Evolutionary conservation across 108 stramenopile species (phyloP), one percentile per base, ranked within the genome.

Genomic region (Phaeodactylum tricornutum): DNA sequence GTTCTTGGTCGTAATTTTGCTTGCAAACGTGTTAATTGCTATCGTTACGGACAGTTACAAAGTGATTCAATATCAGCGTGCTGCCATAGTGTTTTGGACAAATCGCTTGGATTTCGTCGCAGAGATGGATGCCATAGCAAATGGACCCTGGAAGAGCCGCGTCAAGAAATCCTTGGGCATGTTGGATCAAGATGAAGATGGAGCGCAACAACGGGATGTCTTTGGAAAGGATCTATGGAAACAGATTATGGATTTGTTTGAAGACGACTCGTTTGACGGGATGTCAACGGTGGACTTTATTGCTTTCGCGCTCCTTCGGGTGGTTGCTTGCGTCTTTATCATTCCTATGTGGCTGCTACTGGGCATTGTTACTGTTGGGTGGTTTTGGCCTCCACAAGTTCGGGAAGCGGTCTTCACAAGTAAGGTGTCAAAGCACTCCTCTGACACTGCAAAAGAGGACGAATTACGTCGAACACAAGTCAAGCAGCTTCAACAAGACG

Each of bases 301-400:
- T 14, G 19, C 54, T 14, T 61, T 50, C 53, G 35, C 32, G 0
- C 21, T 78, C 25, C 47, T 81, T 29, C 57, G 79, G 1, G 26
- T 75, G 4, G 35, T 71, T 15, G 65, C 73, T 8, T 53, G 67
- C 14, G 57, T 74, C 35, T 39, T 77, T 21, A 56, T 81, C 17
- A 66, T 81, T 47, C 79, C 79, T 5, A 37, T 77, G 14, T 87
- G 85, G 85, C 47, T 87, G 7, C 17, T 81, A 2, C 22, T 77
- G 25, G 85, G 85, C 14, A 49, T 77, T 29, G 14, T 77, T 0
- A 70, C 76, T 1, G 65, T 62, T n/a, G 85, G 85, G 17, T 77
- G 72, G 67, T 54, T 83, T 25, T 87, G 85, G 85, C 85, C 85
- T 15, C 85, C 85, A 1, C 85, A 87, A 51, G 64, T 83, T 20